phyloP scores from a whole-genome alignment of 2,329 filamentous ascomycete species.

The Cercospora janseana region DNA sequence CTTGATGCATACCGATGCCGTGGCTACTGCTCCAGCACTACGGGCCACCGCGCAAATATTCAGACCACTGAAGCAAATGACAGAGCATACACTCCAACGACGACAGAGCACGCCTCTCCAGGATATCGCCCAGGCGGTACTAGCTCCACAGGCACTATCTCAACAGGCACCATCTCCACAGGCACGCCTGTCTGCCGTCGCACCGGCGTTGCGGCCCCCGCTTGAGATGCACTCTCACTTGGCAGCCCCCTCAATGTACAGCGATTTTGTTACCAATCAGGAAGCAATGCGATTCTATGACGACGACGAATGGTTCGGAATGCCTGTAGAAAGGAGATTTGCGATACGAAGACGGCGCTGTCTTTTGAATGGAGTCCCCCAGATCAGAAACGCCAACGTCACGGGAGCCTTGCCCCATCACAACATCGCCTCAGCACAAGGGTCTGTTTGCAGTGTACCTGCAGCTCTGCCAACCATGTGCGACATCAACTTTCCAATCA shows the following conservation, averaged over 20 bases:
- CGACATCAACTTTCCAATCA: too few relatives aligned
- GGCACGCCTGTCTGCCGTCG: neutral
- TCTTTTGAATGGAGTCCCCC: neutral
- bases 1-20: neutral
- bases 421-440: too few relatives aligned
- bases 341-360: slow-evolving; percentile 9
- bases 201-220: slow-evolving; percentile 12
- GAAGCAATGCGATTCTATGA: slow-evolving; percentile 12
- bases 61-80: slow-evolving; percentile 23
- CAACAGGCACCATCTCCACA: too few relatives aligned
- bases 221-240: neutral
- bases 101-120: neutral
- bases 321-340: slow-evolving; percentile 7
- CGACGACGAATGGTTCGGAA: slow-evolving; percentile 11
- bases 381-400: neutral
- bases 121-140: too few relatives aligned
- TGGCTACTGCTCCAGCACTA: slow-evolving; percentile 17
- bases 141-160: too few relatives aligned
- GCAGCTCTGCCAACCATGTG: too few relatives aligned
- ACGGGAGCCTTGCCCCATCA: too few relatives aligned
- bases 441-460: too few relatives aligned
- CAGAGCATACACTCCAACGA: neutral
- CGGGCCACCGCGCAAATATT: slow-evolving; percentile 32
- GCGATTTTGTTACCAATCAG: neutral
- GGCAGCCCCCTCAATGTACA: neutral